phyloP scores from a whole-genome alignment of 768 basidiomycete genomes.

The Tephrocybe sp. region DNA sequence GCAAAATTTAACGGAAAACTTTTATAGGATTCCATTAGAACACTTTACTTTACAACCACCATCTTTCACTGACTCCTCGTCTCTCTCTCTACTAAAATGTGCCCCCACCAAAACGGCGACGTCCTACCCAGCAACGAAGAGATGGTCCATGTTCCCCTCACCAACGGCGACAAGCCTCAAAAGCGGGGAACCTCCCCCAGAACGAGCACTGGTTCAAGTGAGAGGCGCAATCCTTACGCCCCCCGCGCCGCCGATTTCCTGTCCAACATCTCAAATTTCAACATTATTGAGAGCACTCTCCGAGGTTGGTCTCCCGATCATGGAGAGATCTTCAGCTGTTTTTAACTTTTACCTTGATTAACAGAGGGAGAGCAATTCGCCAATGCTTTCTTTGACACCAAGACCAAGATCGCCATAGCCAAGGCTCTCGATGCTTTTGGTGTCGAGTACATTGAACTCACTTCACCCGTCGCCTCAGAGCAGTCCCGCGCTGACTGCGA shows the following conservation, averaged over 20 bases:
- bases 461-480: conserved; percentile 96
- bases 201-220: conserved; percentile 39
- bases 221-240: conserved; percentile 76
- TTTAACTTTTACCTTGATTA: conserved; percentile 8
- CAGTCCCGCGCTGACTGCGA: conserved; percentile 94
- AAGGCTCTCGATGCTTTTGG: conserved; percentile 98
- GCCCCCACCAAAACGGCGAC: conserved; percentile 59
- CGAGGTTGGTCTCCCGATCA: conserved; percentile 58
- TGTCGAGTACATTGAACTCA: conserved; percentile 99
- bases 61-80: conserved; percentile 13
- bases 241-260: conserved; percentile 91
- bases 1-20: conserved; percentile 18
- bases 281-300: conserved; percentile 96
- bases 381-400: conserved; percentile 99
- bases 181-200: conserved; percentile 43
- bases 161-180: conserved; percentile 38
- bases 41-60: conserved; percentile 7
- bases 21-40: conserved; percentile 13
- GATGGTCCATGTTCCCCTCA: conserved; percentile 72
- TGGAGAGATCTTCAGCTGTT: background rate
- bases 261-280: conserved; percentile 91
- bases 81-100: conserved; percentile 46
- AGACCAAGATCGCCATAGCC: conserved; percentile 99
- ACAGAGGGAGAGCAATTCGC: conserved; percentile 99
- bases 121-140: conserved; percentile 44